A percentile compares a stretch with the other conserved stretches of the same genome.
phyloP scores from a whole-genome alignment of 495 filamentous ascomycete species.

The Xylaria flabelliformis region DNA sequence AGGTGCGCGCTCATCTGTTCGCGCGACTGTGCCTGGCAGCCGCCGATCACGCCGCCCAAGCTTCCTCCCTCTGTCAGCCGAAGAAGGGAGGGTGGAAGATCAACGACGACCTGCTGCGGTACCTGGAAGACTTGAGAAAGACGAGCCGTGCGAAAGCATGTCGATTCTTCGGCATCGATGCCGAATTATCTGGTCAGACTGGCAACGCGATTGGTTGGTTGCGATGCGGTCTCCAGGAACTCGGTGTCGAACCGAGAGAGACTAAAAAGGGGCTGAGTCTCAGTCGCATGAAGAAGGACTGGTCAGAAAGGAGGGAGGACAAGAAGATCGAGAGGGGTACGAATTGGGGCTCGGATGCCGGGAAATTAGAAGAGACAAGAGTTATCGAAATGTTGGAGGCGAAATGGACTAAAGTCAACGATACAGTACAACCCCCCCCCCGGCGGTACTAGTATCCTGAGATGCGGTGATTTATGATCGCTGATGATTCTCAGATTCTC shows the following conservation, averaged over 20 bases:
- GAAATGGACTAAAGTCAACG: constrained; percentile 93
- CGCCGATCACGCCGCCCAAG: constrained; percentile 69
- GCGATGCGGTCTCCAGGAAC: constrained; percentile 68
- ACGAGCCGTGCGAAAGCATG: constrained; percentile 82
- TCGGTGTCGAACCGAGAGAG: constrained; percentile 63
- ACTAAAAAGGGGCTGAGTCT: constrained; percentile 60
- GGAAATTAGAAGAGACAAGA: constrained; percentile 80
- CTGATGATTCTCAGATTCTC: constrained; percentile 64
- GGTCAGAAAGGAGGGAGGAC: constrained; percentile 72
- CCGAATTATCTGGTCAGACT: constrained; percentile 78
- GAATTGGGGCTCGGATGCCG: constrained; percentile 83
- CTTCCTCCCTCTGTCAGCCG: constrained; percentile 57
- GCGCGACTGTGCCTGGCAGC: constrained; percentile 85
- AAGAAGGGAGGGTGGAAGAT: constrained; percentile 49
- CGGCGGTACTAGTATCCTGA: background rate
- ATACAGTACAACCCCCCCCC: constrained; percentile 64
- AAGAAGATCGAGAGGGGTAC: constrained; percentile 69
- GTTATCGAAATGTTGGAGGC: constrained; percentile 84
- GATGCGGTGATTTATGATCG: background rate
- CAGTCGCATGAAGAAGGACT: constrained; percentile 73
- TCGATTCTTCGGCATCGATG: constrained; percentile 88
- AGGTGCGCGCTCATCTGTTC: constrained; percentile 86
- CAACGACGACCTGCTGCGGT: constrained; percentile 69
- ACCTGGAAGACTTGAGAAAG: constrained; percentile 73
- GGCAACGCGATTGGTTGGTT: constrained; percentile 88